Base-by-base conservation (phyloP, 2,329 filamentous ascomycete species). In the Pestalotiopsis sp. region DNA sequence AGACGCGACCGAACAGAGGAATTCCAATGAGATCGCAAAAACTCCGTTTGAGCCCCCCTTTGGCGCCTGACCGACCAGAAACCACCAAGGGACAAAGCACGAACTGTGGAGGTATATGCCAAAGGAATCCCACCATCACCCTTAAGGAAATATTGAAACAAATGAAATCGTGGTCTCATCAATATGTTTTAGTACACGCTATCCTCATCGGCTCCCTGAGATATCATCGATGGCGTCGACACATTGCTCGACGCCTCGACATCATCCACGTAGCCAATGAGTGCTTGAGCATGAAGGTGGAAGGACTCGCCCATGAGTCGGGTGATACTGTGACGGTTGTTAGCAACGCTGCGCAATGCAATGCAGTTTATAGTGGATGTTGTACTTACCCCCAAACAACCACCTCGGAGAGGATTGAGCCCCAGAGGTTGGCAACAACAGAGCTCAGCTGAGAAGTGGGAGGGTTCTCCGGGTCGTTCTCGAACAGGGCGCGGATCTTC, bases 261-360 rank as follows among this genome's bases (percentile, higher is more conserved):
- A 75, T 95, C 92, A 79, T 98, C 95, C 79, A 98, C 94, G 78
- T 97, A 98, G 80, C 95, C 95, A 73, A 95, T 90, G 41, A 99
- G 90, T 73, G 96, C 95, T 84, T 98, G 95, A 49, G 95, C 93
- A 82, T 98, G 95, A 69, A 98, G 90, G 79, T 97, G 96, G 88
- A 99, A 98, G 66, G 96, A 95, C 82, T 98, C 96, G 76, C 96
- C 96, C 93, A 98, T 97, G 64, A 98, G 90, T 79, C 97, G 94
- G 75, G 93, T 95, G 78, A 97, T 52, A 20, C 45, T 52, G 17
- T n/a, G 20, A 9, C n/a, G 17, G 7, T 9, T 52, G 45, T 52
- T n/a, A 52, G 45, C 20, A 2, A 11, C 95, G 68, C 93, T 95
- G 76, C 27, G 52, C 38, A 49, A 25, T 64, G 62, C 38, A 12